Conservation (phyloP, 768 basidiomycete species). For the Russula virescens region DNA sequence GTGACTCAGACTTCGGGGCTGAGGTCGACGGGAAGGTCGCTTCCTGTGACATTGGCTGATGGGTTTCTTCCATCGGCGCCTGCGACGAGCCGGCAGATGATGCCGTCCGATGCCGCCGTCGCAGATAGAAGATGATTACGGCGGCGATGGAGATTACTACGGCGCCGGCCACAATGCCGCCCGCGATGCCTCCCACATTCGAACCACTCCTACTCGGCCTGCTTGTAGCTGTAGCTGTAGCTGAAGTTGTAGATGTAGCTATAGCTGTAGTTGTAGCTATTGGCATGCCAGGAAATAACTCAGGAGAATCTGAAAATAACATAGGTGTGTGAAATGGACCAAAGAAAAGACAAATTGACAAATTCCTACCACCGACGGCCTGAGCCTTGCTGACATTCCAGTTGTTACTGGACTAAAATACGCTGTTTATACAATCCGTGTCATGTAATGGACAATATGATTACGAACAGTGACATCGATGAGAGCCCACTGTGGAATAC, state of each 20-base stretch:
- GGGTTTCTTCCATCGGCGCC: neutral
- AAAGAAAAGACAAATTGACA: too few species aligned
- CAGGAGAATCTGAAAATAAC: neutral
- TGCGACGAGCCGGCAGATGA: neutral
- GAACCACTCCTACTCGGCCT: neutral
- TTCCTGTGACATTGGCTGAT: neutral
- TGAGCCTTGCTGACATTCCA: neutral
- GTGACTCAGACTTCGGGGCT: neutral
- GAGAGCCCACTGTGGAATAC: constrained; percentile 8
- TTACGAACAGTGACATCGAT: constrained; percentile 4
- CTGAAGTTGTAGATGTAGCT: too few species aligned
- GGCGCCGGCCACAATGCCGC: constrained; percentile 2
- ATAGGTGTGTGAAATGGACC: neutral
- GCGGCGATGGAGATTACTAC: neutral
- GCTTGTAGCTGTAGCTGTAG: too few species aligned
- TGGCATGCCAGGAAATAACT: neutral
- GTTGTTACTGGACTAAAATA: neutral
- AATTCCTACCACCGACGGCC: neutral
- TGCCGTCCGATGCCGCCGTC: neutral
- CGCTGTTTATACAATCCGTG: neutral
- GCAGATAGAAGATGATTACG: neutral
- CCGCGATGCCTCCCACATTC: constrained; percentile 2
- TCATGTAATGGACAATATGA: neutral
- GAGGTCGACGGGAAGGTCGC: too few species aligned
- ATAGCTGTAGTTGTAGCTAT: neutral